Conservation (phyloP, 768 basidiomycete genomes). For the Hericium erinaceus region DNA sequence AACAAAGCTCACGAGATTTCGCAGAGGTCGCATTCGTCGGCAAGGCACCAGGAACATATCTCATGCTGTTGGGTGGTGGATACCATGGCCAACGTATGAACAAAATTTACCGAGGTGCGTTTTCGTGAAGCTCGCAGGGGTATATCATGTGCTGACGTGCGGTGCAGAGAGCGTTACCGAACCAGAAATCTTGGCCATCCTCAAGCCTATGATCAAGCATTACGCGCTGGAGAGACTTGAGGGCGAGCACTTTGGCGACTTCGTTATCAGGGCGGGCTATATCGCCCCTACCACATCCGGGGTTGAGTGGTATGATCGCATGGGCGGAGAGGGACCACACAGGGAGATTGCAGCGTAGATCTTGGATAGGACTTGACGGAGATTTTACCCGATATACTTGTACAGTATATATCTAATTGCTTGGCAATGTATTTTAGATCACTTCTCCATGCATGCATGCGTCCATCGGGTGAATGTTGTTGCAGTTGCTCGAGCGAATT, state of each 20-base stretch:
- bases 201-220: slow-evolving; percentile 87
- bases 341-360: slow-evolving; percentile 22
- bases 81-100: slow-evolving; percentile 92
- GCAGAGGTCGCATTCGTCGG: slow-evolving; percentile 93
- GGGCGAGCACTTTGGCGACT: slow-evolving; percentile 94
- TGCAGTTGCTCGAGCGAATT: no score
- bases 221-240: slow-evolving; percentile 82
- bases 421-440: neutral
- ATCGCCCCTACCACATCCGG: slow-evolving; percentile 81
- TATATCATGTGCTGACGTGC: no score
- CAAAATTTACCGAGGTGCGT: slow-evolving; percentile 83
- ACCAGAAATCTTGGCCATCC: slow-evolving; percentile 83
- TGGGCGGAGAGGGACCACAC: slow-evolving; percentile 69
- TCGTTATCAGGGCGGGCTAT: slow-evolving; percentile 85
- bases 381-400: neutral
- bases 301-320: slow-evolving; percentile 76
- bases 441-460: neutral
- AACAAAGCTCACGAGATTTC: neutral
- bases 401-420: neutral
- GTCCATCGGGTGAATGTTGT: neutral
- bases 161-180: slow-evolving; percentile 73
- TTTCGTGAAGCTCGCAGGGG: neutral
- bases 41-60: slow-evolving; percentile 86
- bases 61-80: slow-evolving; percentile 94
- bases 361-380: neutral